A percentile compares a stretch with the other conserved stretches of the same genome.
Conservation (phyloP, 2,329 filamentous ascomycete species). For the Trichoderma hamatum region DNA sequence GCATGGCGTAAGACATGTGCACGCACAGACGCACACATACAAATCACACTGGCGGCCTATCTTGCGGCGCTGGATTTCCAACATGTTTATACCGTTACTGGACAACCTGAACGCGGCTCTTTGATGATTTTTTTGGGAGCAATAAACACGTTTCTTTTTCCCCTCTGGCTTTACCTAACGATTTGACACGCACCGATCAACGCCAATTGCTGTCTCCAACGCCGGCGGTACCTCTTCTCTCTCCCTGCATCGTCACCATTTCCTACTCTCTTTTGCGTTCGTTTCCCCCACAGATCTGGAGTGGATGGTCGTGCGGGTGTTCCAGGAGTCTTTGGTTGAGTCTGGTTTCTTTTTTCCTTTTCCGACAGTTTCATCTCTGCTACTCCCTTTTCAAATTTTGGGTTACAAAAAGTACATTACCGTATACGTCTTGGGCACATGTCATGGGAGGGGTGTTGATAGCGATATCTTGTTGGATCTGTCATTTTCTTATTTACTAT, state of each 20-base stretch:
- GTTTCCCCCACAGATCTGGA: constrained; percentile 18
- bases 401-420: constrained; percentile 25
- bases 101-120: constrained; percentile 4
- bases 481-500: constrained; percentile 13
- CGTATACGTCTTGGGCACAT: constrained; percentile 26
- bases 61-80: constrained; percentile 43
- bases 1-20: constrained; percentile 46
- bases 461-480: constrained; percentile 26
- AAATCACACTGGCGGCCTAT: constrained; percentile 42
- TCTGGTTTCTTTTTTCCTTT: neutral
- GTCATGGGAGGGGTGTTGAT: constrained; percentile 25
- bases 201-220: constrained; percentile 1
- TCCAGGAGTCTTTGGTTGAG: constrained; percentile 30
- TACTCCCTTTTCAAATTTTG: constrained; percentile 19
- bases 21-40: constrained; percentile 29
- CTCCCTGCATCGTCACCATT: constrained; percentile 17
- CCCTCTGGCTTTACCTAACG: constrained; percentile 11
- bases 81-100: constrained; percentile 20
- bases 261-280: constrained; percentile 24
- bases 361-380: constrained; percentile 9
- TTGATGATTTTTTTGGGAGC: constrained; percentile 6
- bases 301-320: constrained; percentile 29
- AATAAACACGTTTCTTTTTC: neutral
- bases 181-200: neutral
- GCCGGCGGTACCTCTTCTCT: neutral